A percentile compares a stretch with the other conserved stretches of the same genome.
Conservation (phyloP, 2,329 filamentous ascomycete genomes). For the Blastomyces gilchristii region DNA sequence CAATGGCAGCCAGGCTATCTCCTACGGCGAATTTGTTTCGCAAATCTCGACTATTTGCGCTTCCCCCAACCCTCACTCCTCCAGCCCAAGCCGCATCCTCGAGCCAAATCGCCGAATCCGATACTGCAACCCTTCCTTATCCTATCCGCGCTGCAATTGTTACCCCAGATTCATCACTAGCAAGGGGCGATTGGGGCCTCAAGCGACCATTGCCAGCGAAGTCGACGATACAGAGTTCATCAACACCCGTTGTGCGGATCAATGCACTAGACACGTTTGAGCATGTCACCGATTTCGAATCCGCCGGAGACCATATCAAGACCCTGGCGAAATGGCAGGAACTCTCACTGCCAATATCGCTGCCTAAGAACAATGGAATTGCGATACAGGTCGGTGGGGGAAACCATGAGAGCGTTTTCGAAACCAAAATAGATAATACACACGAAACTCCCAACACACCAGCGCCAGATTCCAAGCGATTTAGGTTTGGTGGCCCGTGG, state of each 20-base stretch:
- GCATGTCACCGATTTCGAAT: constrained; percentile 79
- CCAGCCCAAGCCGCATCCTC: constrained; percentile 45
- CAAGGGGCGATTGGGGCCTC: constrained; percentile 81
- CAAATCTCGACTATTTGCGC: constrained; percentile 78
- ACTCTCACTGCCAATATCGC: constrained; percentile 60
- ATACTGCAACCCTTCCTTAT: constrained; percentile 62
- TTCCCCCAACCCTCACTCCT: constrained; percentile 63
- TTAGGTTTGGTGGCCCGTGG: constrained; percentile 51
- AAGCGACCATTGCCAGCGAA: constrained; percentile 73
- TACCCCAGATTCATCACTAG: constrained; percentile 61
- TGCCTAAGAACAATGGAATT: constrained; percentile 24
- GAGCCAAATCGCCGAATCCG: constrained; percentile 45
- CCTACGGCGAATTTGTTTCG: constrained; percentile 63
- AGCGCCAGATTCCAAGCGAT: constrained; percentile 34
- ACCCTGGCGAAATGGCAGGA: constrained; percentile 81
- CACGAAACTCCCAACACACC: constrained; percentile 15
- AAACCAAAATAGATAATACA: constrained; percentile 15
- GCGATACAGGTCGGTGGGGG: constrained; percentile 9
- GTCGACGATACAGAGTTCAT: constrained; percentile 58
- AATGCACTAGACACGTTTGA: constrained; percentile 73
- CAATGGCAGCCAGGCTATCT: constrained; percentile 38
- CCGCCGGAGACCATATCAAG: constrained; percentile 68
- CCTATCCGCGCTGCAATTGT: constrained; percentile 78
- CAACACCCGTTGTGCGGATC: constrained; percentile 64
- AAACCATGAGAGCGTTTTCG: constrained; percentile 24